Base-by-base conservation (phyloP, 2,329 filamentous ascomycete species). In the Fusarium sp. region DNA sequence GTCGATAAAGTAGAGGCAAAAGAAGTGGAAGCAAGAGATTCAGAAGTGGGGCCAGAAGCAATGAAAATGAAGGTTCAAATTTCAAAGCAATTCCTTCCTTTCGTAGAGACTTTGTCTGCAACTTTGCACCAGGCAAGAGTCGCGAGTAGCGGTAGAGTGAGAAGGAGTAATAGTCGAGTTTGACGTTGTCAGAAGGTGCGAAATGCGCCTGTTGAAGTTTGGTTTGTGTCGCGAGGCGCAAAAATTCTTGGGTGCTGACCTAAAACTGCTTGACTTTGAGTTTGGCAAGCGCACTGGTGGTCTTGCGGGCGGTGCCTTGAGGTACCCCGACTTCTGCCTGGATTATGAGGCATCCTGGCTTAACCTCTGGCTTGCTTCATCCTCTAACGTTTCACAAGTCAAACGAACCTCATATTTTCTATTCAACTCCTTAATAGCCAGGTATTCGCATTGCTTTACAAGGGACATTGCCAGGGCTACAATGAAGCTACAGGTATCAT, bases 71-170 rank as follows among this genome's bases (percentile, higher is more conserved):
- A 58, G n/a, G 31, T 31, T 42, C 36, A 42, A 55, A 31, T 55
- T 66, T 78, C 68, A 71, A 78, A 78, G 72, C 78, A 74, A 63
- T 78, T 78, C 77, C 74, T 79, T 75, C 66, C 59, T 51, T 64
- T 70, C 47, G 47, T 44, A 59, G 58, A 41, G 58, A 47, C 58
- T 45, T 60, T 47, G 62, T 61, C 68, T 69, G 63, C 72, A 76
- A 81, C 77, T 79, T 82, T 83, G 82, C 82, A 71, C 82, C 82
- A 82, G 82, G 82, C 82, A 83, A 82, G 77, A 76, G 61, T 75
- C 55, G 64, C 62, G 61, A 67, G 64, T 41, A 48, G 41, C 11
- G 20, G 54, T 24, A 47, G 31, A 50, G 15, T 31, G 22, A 30
- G 41, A 22, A 50, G 33, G 65, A 70, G 57, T 50, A 67, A 68